Evolutionary conservation across 2,329 filamentous ascomycete species (phyloP), one percentile per base, ranked within the genome.

Genomic region (Alternaria angustiovoidea): DNA sequence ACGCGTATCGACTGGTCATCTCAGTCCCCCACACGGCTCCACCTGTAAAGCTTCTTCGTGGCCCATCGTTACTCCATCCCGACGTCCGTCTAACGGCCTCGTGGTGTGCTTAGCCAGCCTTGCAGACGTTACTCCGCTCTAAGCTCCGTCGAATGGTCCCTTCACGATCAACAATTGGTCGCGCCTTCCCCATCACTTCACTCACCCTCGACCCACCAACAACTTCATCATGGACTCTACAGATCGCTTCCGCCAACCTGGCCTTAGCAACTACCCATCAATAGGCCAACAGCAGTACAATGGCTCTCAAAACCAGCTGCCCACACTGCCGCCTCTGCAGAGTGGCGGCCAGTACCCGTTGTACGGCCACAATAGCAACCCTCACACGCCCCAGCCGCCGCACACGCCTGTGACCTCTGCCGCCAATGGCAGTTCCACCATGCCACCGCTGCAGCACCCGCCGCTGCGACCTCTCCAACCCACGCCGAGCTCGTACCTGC

Each of bases 391-490:
- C 54, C 70, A 78, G 62, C 74, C 75, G 55, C 57, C 60, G 58
- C 75, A 78, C 64, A 77, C 77, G 57, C 75, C 77, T 57, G 70
- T 72, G 54, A 68, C 74, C 24, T 74, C 72, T 54, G 70, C 72
- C 36, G 62, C 75, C 30, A 74, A 70, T 61, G 67, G 70, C 32
- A 69, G 62, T 51, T 69, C 68, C 41, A 67, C 71, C 47, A 76
- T 78, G 64, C 75, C 76, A 28, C 68, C 75, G 59, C 74, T 78
- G 47, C 75, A 73, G 62, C 74, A 79, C 59, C 75, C 77, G 47
- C 76, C 75, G 56, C 71, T 79, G 54, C 69, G 75, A 57, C 75
- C 76, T 24, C 74, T 76, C 49, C 75, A 79, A 55, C 77, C 77
- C 6, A 78, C 77, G 42, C 76, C 76, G 34, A 75, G 71, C n/a